Conservation (phyloP, 805 yeast species). For the Yarrowia hollandica region DNA sequence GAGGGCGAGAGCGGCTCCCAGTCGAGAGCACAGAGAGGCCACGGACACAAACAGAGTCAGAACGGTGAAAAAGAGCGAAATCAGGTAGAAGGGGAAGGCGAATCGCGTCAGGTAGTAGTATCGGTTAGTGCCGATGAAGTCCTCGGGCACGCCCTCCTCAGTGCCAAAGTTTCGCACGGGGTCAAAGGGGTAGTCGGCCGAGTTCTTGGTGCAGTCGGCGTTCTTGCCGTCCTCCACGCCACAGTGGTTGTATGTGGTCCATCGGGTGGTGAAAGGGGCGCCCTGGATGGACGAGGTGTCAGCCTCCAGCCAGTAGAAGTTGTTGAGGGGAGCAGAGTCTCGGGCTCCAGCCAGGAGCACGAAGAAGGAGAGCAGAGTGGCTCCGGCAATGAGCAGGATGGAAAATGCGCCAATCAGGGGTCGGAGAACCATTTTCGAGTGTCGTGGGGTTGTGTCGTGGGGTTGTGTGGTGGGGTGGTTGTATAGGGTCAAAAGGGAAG, state of each 20-base stretch:
- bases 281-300: conserved; percentile 57
- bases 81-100: conserved; percentile 62
- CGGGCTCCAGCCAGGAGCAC: conserved; percentile 66
- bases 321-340: conserved; percentile 53
- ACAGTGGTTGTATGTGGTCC: conserved; percentile 79
- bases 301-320: conserved; percentile 79
- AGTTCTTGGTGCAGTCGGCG: conserved; percentile 52
- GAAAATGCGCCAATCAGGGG: conserved; percentile 41
- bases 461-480: neutral
- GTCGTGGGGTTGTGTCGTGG: neutral
- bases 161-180: conserved; percentile 73
- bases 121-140: conserved; percentile 51
- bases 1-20: conserved; percentile 38
- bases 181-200: conserved; percentile 82
- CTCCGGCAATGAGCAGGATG: conserved; percentile 45
- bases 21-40: conserved; percentile 36
- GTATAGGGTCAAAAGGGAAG: neutral
- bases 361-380: conserved; percentile 58
- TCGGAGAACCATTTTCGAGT: conserved; percentile 34
- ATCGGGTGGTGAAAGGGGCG: conserved; percentile 54
- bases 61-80: conserved; percentile 57
- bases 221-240: conserved; percentile 51
- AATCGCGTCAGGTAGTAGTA: conserved; percentile 69
- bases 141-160: conserved; percentile 52
- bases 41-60: conserved; percentile 47